Evolutionary conservation across 768 basidiomycete genomes (phyloP), one percentile per base, ranked within the genome.

Genomic region (Lentinus brumalis): DNA sequence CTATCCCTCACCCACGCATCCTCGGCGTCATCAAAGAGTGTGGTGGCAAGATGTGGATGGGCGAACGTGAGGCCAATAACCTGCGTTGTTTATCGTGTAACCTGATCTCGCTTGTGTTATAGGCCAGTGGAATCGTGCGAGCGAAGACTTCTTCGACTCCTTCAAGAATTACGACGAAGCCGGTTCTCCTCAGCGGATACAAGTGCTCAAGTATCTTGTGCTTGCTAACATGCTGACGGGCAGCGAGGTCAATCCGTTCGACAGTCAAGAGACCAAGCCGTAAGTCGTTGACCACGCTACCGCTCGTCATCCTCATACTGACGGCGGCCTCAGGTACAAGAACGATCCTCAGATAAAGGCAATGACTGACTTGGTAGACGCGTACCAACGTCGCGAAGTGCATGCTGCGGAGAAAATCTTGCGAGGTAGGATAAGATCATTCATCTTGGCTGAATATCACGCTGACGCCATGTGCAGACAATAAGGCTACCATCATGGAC

Each of bases 31-130:
- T 99, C 77, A 93, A 96, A 71, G 97, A 99, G 75, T 98, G 96
- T 66, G 97, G 97, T 15, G 97, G 97, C 2, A 99, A 99, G 77
- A 99, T 99, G 97, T 98, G 97, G 96, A 98, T 99, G 97, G 94
- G 93, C 60, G 97, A 98, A 81, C 91, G 96, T 90, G 74, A 69
- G 87, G 68, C 5, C 18, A 50, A 41, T 35, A 8, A 26, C 3
- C 14, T 49, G 31, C 30, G 50, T 2, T 29, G 14, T 10, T 31
- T 44, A 41, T 12, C 16, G 47, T 40, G n/a, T 29, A 30, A 21
- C 30, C 47, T 65, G n/a, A 59, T 51, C 14, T 5, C 18, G 6
- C n/a, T 18, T 11, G 35, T 35, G 35, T 11, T 50, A 21, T 10
- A 70, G 93, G 92, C 59, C 92, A 97, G 78, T 99, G 96, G 96